Evolutionary conservation across 805 yeast species (phyloP).

Genomic region (Metschnikowia lunata): DNA sequence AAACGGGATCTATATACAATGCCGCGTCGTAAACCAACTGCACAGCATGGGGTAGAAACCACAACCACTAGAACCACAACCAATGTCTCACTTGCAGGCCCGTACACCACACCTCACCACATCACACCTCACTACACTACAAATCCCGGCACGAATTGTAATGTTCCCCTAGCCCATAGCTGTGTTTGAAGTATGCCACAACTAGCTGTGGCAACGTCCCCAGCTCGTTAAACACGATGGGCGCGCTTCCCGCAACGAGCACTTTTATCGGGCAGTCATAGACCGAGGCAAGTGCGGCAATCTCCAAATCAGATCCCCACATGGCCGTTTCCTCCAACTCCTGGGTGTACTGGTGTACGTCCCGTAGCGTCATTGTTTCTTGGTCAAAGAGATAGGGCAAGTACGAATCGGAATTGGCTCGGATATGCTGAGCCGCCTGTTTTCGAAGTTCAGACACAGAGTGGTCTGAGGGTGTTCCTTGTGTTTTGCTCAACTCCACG

Average conservation of each 20-base stretch:
- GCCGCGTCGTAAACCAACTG: too few species aligned
- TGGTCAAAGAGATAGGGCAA: slow-evolving; percentile 84
- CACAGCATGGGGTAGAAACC: too few species aligned
- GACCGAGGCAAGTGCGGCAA: slow-evolving; percentile 72
- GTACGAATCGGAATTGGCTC: slow-evolving; percentile 61
- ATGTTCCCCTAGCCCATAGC: slow-evolving; percentile 91
- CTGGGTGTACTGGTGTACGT: slow-evolving; percentile 62
- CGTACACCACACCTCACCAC: too few species aligned
- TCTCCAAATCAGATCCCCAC: slow-evolving; percentile 97
- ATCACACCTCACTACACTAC: too few species aligned
- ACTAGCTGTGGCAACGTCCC: slow-evolving; percentile 52
- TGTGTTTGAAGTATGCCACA: slow-evolving; percentile 78
- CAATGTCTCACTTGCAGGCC: too few species aligned
- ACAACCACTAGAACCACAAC: too few species aligned
- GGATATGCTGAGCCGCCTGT: slow-evolving; percentile 63
- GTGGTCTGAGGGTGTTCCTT: slow-evolving; percentile 9
- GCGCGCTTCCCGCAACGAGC: slow-evolving; percentile 71
- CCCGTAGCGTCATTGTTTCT: slow-evolving; percentile 55
- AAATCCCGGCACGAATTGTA: slow-evolving; percentile 59
- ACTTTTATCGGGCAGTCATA: slow-evolving; percentile 72
- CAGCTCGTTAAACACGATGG: slow-evolving; percentile 57
- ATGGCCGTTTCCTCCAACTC: slow-evolving; percentile 72
- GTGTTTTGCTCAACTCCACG: slow-evolving; percentile 7
- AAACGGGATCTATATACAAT: too few species aligned
- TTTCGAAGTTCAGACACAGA: slow-evolving; percentile 55